Percentiles rank a stretch among this genome's conserved stretches.
Conservation (phyloP, 345 rosid genomes). For the Linum trigynum region DNA sequence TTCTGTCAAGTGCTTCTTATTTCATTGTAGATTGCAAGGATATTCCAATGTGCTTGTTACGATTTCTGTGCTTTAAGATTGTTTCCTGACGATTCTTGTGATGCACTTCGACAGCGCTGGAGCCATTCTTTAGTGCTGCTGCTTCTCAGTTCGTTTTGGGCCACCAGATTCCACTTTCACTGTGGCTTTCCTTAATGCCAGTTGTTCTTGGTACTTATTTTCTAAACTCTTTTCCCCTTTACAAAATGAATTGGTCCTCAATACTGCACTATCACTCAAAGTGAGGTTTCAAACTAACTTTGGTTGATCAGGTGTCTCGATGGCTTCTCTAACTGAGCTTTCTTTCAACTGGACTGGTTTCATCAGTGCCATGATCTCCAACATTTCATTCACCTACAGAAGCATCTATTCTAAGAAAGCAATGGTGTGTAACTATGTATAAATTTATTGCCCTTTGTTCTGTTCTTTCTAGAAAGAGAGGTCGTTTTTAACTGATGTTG, state of each 20-base stretch:
- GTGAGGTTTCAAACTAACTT: constrained; percentile 9
- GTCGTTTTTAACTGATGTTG: neutral
- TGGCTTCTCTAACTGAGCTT: constrained; percentile 49
- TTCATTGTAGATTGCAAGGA: too few relatives aligned
- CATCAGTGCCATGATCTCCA: constrained; percentile 46
- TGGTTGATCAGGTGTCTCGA: constrained; percentile 35
- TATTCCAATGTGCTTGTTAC: neutral
- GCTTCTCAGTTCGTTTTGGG: constrained; percentile 49
- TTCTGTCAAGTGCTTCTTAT: neutral
- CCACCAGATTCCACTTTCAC: constrained; percentile 37
- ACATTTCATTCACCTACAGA: constrained; percentile 45
- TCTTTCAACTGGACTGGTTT: constrained; percentile 51
- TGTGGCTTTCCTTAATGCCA: constrained; percentile 45
- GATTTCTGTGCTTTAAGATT: neutral
- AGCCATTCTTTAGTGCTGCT: constrained; percentile 46
- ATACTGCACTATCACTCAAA: neutral
- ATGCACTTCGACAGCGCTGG: constrained; percentile 29
- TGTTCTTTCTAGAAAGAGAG: neutral
- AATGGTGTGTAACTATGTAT: constrained; percentile 24
- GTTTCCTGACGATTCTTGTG: constrained; percentile 3
- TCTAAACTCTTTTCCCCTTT: neutral
- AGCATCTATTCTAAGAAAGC: constrained; percentile 50
- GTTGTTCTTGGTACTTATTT: constrained; percentile 36
- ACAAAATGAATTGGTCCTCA: neutral
- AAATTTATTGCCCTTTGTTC: neutral